These are phyloP conservation scores for Epichloe brachyelytri DNA, from an alignment of 2,329 filamentous ascomycete genomes.

Conservation along the genomic window DNA sequence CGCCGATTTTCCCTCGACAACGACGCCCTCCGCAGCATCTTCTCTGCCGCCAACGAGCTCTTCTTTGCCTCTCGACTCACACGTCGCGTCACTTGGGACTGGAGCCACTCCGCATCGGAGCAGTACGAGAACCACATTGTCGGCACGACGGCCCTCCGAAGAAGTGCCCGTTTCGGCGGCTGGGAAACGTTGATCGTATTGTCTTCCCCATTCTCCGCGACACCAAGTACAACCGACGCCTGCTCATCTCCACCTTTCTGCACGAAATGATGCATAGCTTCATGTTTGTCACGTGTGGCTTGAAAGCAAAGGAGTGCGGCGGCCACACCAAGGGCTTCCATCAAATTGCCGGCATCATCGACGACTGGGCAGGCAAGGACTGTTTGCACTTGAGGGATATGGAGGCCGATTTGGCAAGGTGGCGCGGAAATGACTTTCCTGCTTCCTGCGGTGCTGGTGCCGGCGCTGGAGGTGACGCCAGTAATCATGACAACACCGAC, in stretches of 20 bases:
- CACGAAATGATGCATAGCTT: constrained; percentile 58
- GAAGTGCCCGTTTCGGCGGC: constrained; percentile 30
- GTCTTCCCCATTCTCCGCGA: constrained; percentile 46
- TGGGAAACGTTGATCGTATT: constrained; percentile 52
- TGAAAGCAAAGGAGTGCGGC: constrained; percentile 39
- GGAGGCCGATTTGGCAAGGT: constrained; percentile 47
- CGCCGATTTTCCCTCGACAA: constrained; percentile 43
- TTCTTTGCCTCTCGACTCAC: constrained; percentile 46
- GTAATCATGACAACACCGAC: background rate
- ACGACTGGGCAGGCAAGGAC: constrained; percentile 45
- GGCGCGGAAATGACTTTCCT: constrained; percentile 21
- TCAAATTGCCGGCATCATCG: constrained; percentile 45
- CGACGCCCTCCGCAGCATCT: constrained; percentile 42
- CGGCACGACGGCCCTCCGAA: constrained; percentile 48
- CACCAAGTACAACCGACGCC: constrained; percentile 41
- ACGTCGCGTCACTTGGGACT: constrained; percentile 49
- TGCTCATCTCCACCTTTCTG: constrained; percentile 51
- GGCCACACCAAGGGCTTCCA: constrained; percentile 50
- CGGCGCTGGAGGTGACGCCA: background rate
- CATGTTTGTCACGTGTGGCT: constrained; percentile 48
- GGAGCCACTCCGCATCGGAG: constrained; percentile 37
- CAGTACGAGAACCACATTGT: constrained; percentile 44
- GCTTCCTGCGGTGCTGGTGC: background rate
- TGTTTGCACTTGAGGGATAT: constrained; percentile 44
- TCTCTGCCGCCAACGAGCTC: constrained; percentile 47